Percentiles rank a stretch among this genome's conserved stretches.
Evolutionary conservation across 768 basidiomycete genomes (phyloP).

Genomic region (Clitopilus passeckerianus): DNA sequence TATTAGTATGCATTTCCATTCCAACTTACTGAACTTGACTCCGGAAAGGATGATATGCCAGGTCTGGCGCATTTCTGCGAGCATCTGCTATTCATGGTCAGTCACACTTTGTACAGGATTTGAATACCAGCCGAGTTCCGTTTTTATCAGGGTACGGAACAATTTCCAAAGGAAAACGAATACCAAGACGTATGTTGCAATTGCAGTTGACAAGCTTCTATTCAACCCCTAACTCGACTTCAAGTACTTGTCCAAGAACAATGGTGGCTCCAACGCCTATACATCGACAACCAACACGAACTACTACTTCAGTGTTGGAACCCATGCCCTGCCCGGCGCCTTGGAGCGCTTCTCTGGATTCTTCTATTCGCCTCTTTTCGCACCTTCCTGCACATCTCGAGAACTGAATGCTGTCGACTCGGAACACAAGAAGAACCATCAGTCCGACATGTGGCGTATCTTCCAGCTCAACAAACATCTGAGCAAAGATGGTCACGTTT

Average conservation of each 20-base stretch:
- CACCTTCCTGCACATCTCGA: slow-evolving; percentile 77
- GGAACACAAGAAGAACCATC: slow-evolving; percentile 95
- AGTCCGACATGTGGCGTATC: slow-evolving; percentile 87
- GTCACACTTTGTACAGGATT: slow-evolving; percentile 14
- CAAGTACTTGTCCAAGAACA: slow-evolving; percentile 77
- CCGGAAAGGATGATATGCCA: slow-evolving; percentile 73
- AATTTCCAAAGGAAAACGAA: slow-evolving; percentile 90
- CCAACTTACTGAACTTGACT: slow-evolving; percentile 3
- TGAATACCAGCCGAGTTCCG: background rate
- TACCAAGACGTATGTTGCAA: slow-evolving; percentile 67
- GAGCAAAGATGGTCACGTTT: slow-evolving; percentile 72
- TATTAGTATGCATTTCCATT: background rate
- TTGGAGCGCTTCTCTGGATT: slow-evolving; percentile 79
- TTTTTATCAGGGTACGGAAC: slow-evolving; percentile 61
- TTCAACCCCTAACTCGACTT: slow-evolving; percentile 4
- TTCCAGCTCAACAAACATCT: slow-evolving; percentile 92
- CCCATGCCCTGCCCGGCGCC: slow-evolving; percentile 59
- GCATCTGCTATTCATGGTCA: slow-evolving; percentile 92
- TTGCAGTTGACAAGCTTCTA: background rate
- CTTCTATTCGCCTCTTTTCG: slow-evolving; percentile 91
- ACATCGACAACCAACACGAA: slow-evolving; percentile 91
- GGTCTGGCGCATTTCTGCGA: slow-evolving; percentile 96
- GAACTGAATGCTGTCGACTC: slow-evolving; percentile 97
- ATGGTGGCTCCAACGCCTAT: slow-evolving; percentile 87
- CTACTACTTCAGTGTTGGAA: slow-evolving; percentile 73